Evolutionary conservation across 306 rosid genomes (phyloP), one percentile per base, ranked within the genome.

Genomic region (Gillenia trifoliata): DNA sequence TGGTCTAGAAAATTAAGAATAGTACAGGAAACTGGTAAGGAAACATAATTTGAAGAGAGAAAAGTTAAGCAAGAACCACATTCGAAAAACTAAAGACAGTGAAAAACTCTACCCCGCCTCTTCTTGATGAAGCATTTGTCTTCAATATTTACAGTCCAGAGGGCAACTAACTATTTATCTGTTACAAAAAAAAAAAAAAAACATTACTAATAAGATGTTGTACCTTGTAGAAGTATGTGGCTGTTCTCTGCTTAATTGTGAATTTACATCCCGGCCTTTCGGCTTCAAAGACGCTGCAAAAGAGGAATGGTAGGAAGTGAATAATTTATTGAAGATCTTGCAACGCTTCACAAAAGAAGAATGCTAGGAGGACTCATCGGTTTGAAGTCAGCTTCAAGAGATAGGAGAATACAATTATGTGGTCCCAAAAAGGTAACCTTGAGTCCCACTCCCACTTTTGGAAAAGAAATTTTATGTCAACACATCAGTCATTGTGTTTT

Each of bases 281-380:
- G 64, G 93, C 97, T 85, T 93, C 96, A 54, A 93, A 93, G 76
- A 93, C 98, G 76, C 98, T 93, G 88, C 92, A 88, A 61, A 56
- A n/a, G 77, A 72, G 56, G 63, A 47, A 79, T 8, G 65, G 66
- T 62, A 33, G 64, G 1, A 36, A 8, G 16, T 56, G 59, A 54
- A 33, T 33, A 52, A 47, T 16, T 70, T 38, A 59, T 10, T 20
- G 6, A 17, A 26, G 47, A 68, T 49, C 34, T 34, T 36, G 11
- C 23, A n/a, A 49, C 20, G 10, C 15, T 57, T 26, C 50, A 30
- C 33, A 31, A 36, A 69, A 43, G 34, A 47, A 34, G 25, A 54
- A 54, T 31, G 13, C 23, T 4, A 28, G 63, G n/a, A 34, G 38
- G 31, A 22, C 40, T 62, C 13, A 31, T 30, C 13, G 22, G 22